Evolutionary conservation across 1,284 basidiomycete species (phyloP).

Genomic region (Pholiota adiposa): DNA sequence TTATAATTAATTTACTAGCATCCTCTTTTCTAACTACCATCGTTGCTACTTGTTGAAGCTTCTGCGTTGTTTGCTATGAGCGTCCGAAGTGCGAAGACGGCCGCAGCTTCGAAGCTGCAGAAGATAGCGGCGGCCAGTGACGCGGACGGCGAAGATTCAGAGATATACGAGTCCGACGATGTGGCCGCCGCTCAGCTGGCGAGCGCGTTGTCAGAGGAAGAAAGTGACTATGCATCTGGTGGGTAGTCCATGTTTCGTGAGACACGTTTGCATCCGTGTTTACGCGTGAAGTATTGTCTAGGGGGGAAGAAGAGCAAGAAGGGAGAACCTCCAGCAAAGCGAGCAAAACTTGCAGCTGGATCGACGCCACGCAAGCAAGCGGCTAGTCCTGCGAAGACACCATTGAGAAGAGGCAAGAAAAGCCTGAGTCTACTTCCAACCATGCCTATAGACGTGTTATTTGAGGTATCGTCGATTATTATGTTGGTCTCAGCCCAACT

Average conservation of each 20-base stretch:
- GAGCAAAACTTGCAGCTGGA: background rate
- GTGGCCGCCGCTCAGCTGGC: too few species aligned
- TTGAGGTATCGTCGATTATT: slow-evolving; percentile 12
- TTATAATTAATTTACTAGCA: too few species aligned
- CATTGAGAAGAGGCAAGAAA: background rate
- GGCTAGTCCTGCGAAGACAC: background rate
- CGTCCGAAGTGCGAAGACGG: background rate
- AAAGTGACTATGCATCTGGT: background rate
- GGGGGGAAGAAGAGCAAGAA: background rate
- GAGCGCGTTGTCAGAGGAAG: background rate
- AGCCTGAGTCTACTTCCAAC: slow-evolving; percentile 15
- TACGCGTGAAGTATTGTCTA: background rate
- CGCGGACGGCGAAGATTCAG: background rate
- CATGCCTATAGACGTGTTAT: slow-evolving; percentile 24
- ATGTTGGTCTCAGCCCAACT: background rate
- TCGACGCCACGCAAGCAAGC: background rate
- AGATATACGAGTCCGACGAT: background rate
- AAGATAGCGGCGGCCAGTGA: background rate
- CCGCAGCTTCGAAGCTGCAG: background rate
- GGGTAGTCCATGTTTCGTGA: background rate
- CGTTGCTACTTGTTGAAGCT: too few species aligned
- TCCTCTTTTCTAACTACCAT: too few species aligned
- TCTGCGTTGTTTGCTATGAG: background rate
- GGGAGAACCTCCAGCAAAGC: background rate
- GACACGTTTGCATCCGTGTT: background rate